Evolutionary conservation across 306 rosid species (phyloP).

Genomic region (Glycine latifolia): DNA sequence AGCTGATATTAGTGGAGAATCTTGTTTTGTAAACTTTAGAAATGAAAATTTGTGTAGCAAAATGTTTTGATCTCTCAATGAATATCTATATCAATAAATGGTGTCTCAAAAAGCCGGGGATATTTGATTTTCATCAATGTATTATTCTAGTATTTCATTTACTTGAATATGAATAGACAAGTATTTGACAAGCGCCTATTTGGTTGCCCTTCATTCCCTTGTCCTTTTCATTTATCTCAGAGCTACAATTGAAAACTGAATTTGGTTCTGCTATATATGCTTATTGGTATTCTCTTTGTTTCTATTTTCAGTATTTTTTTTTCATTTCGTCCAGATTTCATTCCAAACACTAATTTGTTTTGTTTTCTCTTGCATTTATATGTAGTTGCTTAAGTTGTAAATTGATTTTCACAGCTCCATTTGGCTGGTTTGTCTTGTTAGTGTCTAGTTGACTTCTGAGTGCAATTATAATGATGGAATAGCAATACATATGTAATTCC

Average conservation of each 20-base stretch:
- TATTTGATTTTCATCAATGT: slow-evolving; percentile 27
- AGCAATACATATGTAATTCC: not conserved
- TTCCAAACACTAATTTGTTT: slow-evolving; percentile 5
- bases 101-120: slow-evolving; percentile 9
- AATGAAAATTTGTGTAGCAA: slow-evolving; percentile 10
- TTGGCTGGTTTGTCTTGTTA: slow-evolving; percentile 14
- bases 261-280: slow-evolving; percentile 23
- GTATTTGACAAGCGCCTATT: not conserved
- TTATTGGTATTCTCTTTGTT: slow-evolving; percentile 8
- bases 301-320: not conserved
- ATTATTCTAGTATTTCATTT: slow-evolving; percentile 24
- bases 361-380: not conserved
- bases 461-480: slow-evolving; percentile 23
- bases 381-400: slow-evolving; percentile 3
- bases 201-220: slow-evolving; percentile 27
- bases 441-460: slow-evolving; percentile 22
- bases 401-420: slow-evolving; percentile 21
- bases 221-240: not conserved
- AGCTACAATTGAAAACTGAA: slow-evolving; percentile 5
- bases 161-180: slow-evolving; percentile 20
- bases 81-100: slow-evolving; percentile 15
- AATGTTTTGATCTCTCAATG: slow-evolving; percentile 18
- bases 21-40: slow-evolving; percentile 2
- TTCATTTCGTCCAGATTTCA: not conserved
- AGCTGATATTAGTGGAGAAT: slow-evolving; percentile 29